Evolutionary conservation across 345 rosid genomes (phyloP).

Genomic region (sweet orange (Citrus sinensis)): DNA sequence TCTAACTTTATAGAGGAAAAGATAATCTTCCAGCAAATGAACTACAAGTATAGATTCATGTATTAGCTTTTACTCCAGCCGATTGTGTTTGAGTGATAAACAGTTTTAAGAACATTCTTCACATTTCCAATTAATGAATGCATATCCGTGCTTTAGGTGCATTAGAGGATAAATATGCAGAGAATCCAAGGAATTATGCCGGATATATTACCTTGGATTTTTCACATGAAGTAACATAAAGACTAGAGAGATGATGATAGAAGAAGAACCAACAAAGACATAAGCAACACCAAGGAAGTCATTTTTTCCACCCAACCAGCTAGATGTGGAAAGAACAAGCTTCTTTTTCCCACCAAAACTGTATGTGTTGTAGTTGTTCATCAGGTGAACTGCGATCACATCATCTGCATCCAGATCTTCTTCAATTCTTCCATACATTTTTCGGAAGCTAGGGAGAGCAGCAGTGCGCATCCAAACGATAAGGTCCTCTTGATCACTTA

Average conservation of each 20-base stretch:
- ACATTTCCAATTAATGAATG: background rate
- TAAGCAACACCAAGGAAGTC: conserved; percentile 75
- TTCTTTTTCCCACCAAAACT: conserved; percentile 81
- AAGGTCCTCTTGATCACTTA: conserved; percentile 82
- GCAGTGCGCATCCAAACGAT: conserved; percentile 86
- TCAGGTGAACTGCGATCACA: conserved; percentile 42
- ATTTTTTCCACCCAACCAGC: conserved; percentile 83
- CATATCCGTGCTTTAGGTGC: background rate
- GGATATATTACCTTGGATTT: conserved; percentile 43
- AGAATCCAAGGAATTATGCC: background rate
- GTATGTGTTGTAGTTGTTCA: conserved; percentile 80
- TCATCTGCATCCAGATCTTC: conserved; percentile 63
- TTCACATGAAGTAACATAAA: conserved; percentile 69
- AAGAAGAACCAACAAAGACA: conserved; percentile 60
- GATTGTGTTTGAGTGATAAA: background rate
- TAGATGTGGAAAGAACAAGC: conserved; percentile 71
- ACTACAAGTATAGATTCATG: background rate
- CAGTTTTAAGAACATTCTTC: background rate
- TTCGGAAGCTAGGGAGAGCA: conserved; percentile 79
- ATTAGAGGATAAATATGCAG: background rate
- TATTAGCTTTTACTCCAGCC: background rate
- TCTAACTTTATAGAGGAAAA: background rate
- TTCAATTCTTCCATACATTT: conserved; percentile 78
- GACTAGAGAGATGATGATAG: conserved; percentile 50
- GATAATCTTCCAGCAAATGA: background rate